Evolutionary conservation across 495 filamentous ascomycete species (phyloP), one percentile per base, ranked within the genome.

Genomic region (Massariosphaeria phaeospora): DNA sequence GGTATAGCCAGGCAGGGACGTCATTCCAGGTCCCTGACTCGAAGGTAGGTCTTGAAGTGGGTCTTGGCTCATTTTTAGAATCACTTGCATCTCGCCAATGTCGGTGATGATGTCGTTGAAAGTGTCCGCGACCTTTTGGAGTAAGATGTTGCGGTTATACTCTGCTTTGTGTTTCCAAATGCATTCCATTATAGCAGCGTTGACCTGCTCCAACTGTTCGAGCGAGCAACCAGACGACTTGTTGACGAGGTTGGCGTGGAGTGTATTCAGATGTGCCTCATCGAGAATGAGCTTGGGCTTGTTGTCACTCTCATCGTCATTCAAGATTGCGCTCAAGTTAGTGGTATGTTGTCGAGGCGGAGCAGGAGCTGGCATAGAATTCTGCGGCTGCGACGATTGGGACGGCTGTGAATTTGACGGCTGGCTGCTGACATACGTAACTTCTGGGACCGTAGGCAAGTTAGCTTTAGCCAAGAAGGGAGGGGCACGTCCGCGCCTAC

Each of bases 121-220:
- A 20, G 83, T 79, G 6, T 78, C 72, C 11, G 72, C 72, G 26
- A 94, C 75, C 26, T 72, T 69, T 24, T 66, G 66, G 20, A 84
- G 75, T 10, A 97, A 88, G 46, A 70, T 71, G 62, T 79, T 84
- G 15, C 93, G 79, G 69, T 97, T 88, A 78, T 84, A 91, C 61
- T 94, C 83, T 47, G 79, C 76, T 34, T 88, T 79, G 50, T 73
- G 76, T 52, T 75, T 78, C 93, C 93, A 98, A 12, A 97, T 74
- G 35, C 80, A 79, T 54, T 90, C 84, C 91, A 96, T 96, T 63
- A 96, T 70, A 50, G 80, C 82, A n/a, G 90, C 82, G 66, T 89
- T 88, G 66, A 95, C 81, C 67, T 96, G 91, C 72, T 97, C 91
- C 25, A 98, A 75, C 67, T 98, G 94, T 70, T 97, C 93, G 33